Evolutionary conservation across 2,329 filamentous ascomycete species (phyloP).

Genomic region (Cryphonectria radicalis): DNA sequence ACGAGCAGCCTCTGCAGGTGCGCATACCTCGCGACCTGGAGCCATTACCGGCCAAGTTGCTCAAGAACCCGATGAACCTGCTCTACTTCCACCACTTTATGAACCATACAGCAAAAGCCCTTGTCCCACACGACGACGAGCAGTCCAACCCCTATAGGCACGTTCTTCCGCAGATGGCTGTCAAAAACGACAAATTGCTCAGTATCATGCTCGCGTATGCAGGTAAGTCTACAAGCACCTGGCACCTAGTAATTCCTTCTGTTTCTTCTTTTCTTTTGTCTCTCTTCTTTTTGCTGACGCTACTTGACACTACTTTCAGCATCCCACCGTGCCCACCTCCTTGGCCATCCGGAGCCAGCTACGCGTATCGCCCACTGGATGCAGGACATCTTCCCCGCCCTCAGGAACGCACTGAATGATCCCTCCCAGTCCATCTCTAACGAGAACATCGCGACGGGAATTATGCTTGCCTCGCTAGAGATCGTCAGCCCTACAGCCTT

Average conservation of each 20-base stretch:
- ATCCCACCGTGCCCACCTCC: conserved; percentile 76
- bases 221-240: conserved; percentile 37
- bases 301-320: conserved; percentile 45
- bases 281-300: background rate
- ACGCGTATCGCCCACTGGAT: conserved; percentile 83
- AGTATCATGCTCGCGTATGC: conserved; percentile 81
- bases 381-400: conserved; percentile 73
- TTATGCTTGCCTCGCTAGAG: conserved; percentile 83
- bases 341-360: conserved; percentile 73
- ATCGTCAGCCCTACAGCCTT: conserved; percentile 84
- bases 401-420: conserved; percentile 69
- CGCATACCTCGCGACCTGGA: conserved; percentile 53
- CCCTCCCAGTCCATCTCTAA: conserved; percentile 68
- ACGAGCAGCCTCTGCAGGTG: conserved; percentile 69
- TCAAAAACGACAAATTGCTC: conserved; percentile 71
- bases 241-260: background rate
- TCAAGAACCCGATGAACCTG: conserved; percentile 79
- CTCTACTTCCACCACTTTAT: conserved; percentile 71
- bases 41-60: conserved; percentile 55
- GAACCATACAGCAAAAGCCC: conserved; percentile 74
- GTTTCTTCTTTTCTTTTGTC: background rate
- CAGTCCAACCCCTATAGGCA: conserved; percentile 58
- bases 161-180: conserved; percentile 63
- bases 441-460: conserved; percentile 76
- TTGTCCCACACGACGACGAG: conserved; percentile 56